These are phyloP conservation scores for Epichloe elymi DNA, from an alignment of 2,329 filamentous ascomycete species.

Conservation along the genomic window DNA sequence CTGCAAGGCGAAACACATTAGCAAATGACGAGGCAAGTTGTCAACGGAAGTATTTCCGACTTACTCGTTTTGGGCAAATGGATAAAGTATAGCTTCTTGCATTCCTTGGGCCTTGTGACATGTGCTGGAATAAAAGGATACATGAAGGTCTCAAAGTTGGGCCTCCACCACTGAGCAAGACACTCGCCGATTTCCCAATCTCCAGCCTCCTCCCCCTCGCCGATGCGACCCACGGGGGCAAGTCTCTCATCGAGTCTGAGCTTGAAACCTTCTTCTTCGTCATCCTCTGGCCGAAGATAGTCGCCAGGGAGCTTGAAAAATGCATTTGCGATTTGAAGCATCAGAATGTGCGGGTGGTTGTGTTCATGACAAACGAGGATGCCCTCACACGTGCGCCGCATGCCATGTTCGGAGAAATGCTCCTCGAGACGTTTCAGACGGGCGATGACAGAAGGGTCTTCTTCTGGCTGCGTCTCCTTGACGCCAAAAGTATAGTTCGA, in stretches of 20 bases:
- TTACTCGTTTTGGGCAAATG: conserved; percentile 82
- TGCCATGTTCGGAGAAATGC: conserved; percentile 82
- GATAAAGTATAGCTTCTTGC: conserved; percentile 98
- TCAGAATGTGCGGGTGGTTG: conserved; percentile 95
- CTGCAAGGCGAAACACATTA: conserved; percentile 29
- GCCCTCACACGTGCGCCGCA: conserved; percentile 94
- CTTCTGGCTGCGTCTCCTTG: conserved; percentile 95
- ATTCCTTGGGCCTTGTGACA: conserved; percentile 93
- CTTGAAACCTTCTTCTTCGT: conserved; percentile 94
- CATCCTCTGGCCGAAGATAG: conserved; percentile 78
- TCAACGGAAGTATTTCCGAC: conserved; percentile 14
- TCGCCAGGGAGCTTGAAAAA: conserved; percentile 99
- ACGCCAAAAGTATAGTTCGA: conserved; percentile 99
- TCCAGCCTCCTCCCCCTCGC: conserved; percentile 65
- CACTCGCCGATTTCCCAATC: conserved; percentile 95
- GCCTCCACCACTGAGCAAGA: conserved; percentile 94
- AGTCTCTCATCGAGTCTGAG: conserved; percentile 80
- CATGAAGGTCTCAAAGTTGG: conserved; percentile 99
- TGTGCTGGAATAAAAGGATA: conserved; percentile 96
- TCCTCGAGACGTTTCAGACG: conserved; percentile 90
- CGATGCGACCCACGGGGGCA: conserved; percentile 76
- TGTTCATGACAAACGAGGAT: conserved; percentile 97
- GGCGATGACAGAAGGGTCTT: conserved; percentile 89
- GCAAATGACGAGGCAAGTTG: not conserved
- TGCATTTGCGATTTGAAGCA: conserved; percentile 98